These are phyloP conservation scores for Kluyveromyces sp. DNA, from an alignment of 1,139 yeast genomes.

Conservation along the genomic window DNA sequence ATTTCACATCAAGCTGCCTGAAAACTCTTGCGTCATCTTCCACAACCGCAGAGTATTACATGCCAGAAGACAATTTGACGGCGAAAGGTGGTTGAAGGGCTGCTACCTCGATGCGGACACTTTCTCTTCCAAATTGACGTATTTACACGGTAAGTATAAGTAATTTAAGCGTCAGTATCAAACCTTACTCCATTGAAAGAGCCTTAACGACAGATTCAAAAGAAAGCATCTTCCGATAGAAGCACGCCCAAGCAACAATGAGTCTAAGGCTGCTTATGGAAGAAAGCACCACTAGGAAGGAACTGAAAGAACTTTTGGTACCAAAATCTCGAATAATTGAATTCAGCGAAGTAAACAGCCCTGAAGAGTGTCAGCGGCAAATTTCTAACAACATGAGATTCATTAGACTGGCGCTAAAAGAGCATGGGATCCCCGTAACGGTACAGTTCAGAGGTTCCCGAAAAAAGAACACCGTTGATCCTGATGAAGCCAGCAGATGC, in stretches of 20 bases:
- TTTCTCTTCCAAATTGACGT: conserved; percentile 55
- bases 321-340: conserved; percentile 3
- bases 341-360: not conserved
- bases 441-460: not conserved
- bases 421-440: conserved; percentile 3
- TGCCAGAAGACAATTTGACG: conserved; percentile 57
- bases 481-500: not conserved
- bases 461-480: not conserved
- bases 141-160: conserved; percentile 21
- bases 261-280: conserved; percentile 1
- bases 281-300: not conserved
- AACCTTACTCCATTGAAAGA: not conserved
- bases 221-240: not conserved
- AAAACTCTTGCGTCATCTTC: conserved; percentile 62
- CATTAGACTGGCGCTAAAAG: conserved; percentile 4
- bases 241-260: not conserved
- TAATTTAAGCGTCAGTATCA: not conserved
- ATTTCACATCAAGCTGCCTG: conserved; percentile 49
- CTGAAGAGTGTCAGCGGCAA: conserved; percentile 9
- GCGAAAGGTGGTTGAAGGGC: conserved; percentile 70
- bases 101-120: conserved; percentile 72
- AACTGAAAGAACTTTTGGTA: not conserved
- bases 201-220: not conserved
- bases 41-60: conserved; percentile 70
- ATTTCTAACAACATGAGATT: conserved; percentile 4